Conservation (phyloP, 1,284 basidiomycete species). For the Microbotryum intermedium region DNA sequence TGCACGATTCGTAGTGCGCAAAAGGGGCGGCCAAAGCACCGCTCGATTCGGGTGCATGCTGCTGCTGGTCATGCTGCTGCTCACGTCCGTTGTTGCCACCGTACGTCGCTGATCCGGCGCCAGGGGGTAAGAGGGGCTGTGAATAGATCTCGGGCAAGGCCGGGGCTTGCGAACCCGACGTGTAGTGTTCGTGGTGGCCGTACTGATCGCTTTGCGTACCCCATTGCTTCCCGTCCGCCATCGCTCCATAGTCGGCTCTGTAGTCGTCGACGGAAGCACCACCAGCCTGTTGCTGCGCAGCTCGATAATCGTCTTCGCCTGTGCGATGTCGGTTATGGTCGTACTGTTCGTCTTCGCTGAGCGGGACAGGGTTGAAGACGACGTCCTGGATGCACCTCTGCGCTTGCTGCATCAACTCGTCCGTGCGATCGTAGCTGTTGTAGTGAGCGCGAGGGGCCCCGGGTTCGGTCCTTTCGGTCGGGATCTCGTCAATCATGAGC, state of each 20-base stretch:
- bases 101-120: no score
- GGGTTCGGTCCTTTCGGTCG: slow-evolving; percentile 30
- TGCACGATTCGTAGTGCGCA: no score
- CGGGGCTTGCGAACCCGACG: neutral
- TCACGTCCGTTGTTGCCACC: neutral
- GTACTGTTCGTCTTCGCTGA: neutral
- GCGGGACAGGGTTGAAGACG: slow-evolving; percentile 30
- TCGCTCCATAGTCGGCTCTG: neutral
- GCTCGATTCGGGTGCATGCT: neutral
- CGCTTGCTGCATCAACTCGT: slow-evolving; percentile 32
- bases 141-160: no score
- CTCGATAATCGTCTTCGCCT: slow-evolving; percentile 4
- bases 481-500: slow-evolving; percentile 34
- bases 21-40: no score
- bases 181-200: neutral
- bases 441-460: slow-evolving; percentile 30
- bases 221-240: neutral
- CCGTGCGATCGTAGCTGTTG: slow-evolving; percentile 28
- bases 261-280: neutral
- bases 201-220: neutral
- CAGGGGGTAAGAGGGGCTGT: no score
- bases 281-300: neutral
- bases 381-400: slow-evolving; percentile 33
- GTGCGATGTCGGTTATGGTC: no score
- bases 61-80: neutral